Base-by-base conservation (phyloP, 768 basidiomycete species). In the Phanerochaete carnosa region DNA sequence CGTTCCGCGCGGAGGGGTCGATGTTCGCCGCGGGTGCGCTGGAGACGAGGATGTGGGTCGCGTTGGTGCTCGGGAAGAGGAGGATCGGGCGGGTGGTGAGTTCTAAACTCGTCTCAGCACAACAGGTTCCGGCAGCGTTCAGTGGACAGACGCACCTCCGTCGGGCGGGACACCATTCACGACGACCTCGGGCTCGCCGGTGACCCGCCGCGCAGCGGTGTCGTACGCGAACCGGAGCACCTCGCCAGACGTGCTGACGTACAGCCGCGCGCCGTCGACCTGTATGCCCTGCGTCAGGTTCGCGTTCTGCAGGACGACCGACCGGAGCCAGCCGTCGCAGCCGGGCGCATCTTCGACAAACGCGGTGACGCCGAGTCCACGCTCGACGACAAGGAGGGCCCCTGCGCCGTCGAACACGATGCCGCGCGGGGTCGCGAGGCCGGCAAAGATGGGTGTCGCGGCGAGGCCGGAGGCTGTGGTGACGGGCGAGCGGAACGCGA, bases 221-320 rank as follows among this genome's bases (percentile, higher is more conserved):
- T 79, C 66, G 65, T 80, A 79, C 22, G 55, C 50, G 55, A 77
- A 80, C 1, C 69, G 55, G 11, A 77, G 67, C 7, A 75, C 74
- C 8, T 70, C 66, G 3, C 65, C 69, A 0, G 74, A 73, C 1
- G 76, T 79, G 65, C 77, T 79, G 45, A 78, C 74, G 54, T 77
- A 79, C 23, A 79, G 64, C 33, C 62, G 51, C 13, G 61, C 58
- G 0, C 70, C 75, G 45, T 77, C 73, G 26, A 79, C 58, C 60
- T 76, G 73, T 29, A 81, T 79, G 2, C 78, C 79, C 49, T 80
- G 79, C 8, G 78, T 81, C 22, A 80, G 68, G 28, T 63, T 64
- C 11, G 74, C 30, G 59, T 77, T 77, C 28, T 66, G 56, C 25
- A 79, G 62, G 15, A 80, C 76, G 15, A 79, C 67, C 3, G 69